phyloP scores from a whole-genome alignment of 257 asterid species.

The Hygrophila difformis region DNA sequence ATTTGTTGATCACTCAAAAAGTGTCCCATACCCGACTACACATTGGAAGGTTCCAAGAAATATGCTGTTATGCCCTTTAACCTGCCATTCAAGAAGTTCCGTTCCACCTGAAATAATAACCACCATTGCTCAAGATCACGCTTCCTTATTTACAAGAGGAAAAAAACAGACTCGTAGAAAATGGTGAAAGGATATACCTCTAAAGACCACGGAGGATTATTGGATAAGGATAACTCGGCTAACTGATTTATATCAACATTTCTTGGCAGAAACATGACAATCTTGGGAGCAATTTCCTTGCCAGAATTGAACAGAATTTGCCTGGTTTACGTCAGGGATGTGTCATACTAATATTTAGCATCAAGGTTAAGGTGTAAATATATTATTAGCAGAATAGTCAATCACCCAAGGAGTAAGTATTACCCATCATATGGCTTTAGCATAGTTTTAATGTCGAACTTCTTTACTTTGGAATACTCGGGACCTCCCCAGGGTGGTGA shows the following conservation, averaged over 20 bases:
- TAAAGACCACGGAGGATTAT: slow-evolving; percentile 75
- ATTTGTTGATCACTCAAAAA: too few relatives aligned
- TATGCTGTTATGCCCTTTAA: slow-evolving; percentile 88
- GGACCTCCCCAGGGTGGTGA: slow-evolving; percentile 99
- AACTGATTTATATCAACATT: slow-evolving; percentile 69
- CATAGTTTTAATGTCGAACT: slow-evolving; percentile 68
- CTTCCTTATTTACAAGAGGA: background rate
- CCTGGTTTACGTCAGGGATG: slow-evolving; percentile 20
- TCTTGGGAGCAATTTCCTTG: slow-evolving; percentile 36
- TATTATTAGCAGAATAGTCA: background rate
- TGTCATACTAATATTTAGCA: slow-evolving; percentile 7
- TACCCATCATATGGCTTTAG: slow-evolving; percentile 92
- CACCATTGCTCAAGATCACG: background rate
- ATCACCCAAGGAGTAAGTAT: slow-evolving; percentile 4
- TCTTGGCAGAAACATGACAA: slow-evolving; percentile 39
- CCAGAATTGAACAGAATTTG: slow-evolving; percentile 31
- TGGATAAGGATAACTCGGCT: slow-evolving; percentile 61
- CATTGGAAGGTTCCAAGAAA: slow-evolving; percentile 38
- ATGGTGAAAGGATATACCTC: slow-evolving; percentile 42
- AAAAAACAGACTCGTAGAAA: background rate
- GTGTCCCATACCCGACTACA: too few relatives aligned
- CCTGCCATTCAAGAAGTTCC: slow-evolving; percentile 62
- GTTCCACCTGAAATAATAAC: slow-evolving; percentile 62
- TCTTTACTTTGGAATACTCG: slow-evolving; percentile 59
- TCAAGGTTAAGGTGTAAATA: slow-evolving; percentile 18